These are phyloP conservation scores for Calonectria leucothoes DNA, from an alignment of 2,329 filamentous ascomycete genomes.

Conservation along the genomic window DNA sequence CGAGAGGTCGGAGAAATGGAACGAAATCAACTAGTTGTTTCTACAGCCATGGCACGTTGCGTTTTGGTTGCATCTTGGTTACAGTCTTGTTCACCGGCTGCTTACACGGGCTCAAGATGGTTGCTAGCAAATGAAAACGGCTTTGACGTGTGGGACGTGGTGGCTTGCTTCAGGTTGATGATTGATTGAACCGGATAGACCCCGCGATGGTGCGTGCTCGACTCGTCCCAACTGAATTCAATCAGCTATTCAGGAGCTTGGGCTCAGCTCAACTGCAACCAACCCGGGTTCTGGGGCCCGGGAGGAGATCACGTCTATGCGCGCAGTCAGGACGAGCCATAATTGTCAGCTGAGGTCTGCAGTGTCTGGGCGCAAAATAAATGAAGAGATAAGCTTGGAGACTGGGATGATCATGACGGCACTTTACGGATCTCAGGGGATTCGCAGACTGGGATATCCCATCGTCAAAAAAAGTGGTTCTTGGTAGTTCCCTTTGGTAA, in stretches of 20 bases:
- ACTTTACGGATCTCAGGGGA: conserved; percentile 18
- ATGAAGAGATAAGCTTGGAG: conserved; percentile 12
- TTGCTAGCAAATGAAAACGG: not conserved
- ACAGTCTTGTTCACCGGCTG: not conserved
- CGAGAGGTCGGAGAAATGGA: not conserved
- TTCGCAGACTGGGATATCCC: conserved; percentile 19
- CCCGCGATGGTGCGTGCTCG: conserved; percentile 7
- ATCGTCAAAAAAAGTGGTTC: conserved; percentile 29
- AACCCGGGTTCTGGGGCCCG: conserved; percentile 1
- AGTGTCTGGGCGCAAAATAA: conserved; percentile 21
- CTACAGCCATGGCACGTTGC: not conserved
- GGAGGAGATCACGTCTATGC: conserved; percentile 11
- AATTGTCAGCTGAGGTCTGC: conserved; percentile 20
- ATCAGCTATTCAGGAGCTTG: not conserved
- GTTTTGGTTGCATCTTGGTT: not conserved
- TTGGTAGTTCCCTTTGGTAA: conserved; percentile 10
- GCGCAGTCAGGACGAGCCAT: conserved; percentile 2
- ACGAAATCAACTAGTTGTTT: not conserved
- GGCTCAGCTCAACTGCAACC: not conserved
- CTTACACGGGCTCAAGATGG: not conserved
- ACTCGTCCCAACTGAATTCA: not conserved
- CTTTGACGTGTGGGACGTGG: not conserved
- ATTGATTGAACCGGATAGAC: conserved; percentile 2
- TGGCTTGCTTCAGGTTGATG: not conserved
- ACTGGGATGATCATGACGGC: conserved; percentile 30